Base-by-base conservation (phyloP, 306 rosid genomes). In the Coriaria nepalensis region DNA sequence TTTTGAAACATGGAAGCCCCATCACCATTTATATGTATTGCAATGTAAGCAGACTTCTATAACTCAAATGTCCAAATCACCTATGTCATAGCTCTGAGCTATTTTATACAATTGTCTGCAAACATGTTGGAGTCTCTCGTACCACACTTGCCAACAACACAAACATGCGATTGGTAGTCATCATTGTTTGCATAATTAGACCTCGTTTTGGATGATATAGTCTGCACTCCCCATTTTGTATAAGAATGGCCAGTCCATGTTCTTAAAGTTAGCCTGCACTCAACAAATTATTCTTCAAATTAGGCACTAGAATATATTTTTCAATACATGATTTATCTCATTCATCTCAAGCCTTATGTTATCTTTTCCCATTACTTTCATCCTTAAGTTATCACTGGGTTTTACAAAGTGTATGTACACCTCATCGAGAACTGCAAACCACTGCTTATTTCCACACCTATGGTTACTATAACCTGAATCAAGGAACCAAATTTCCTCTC, bases 181-280 rank as follows among this genome's bases (percentile, higher is more conserved):
- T 55, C 32, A 0, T 0, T 13, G 32, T 55, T 8, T 55, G 35
- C 40, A 43, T 33, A 7, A 55, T 46, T 6, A 36, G 4, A 0
- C 53, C 62, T 15, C 14, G 35, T n/a, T 6, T 33, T 6, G 11
- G 45, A 57, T 47, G 53, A 46, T 14, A 57, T 10, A 45, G 5
- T 11, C 10, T 55, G 6, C 51, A 44, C 0, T 5, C 33, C 10
- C 53, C 46, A 4, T 35, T 5, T 46, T 57, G 5, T 8, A 45
- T 45, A 13, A 45, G 10, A n/a, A 56, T 56, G 0, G 35, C 35
- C 6, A 44, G 10, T 6, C 35, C 35, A 1, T 5, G 43, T 10
- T 56, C 61, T 53, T 53, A 38, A 13, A 53, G 34, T 42, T 53
- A 37, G 40, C 48, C 49, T 9, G 15, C 6, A 13, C 59, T 53